Conservation (phyloP, 2,329 filamentous ascomycete species). For the Pseudogymnoascus sp. region DNA sequence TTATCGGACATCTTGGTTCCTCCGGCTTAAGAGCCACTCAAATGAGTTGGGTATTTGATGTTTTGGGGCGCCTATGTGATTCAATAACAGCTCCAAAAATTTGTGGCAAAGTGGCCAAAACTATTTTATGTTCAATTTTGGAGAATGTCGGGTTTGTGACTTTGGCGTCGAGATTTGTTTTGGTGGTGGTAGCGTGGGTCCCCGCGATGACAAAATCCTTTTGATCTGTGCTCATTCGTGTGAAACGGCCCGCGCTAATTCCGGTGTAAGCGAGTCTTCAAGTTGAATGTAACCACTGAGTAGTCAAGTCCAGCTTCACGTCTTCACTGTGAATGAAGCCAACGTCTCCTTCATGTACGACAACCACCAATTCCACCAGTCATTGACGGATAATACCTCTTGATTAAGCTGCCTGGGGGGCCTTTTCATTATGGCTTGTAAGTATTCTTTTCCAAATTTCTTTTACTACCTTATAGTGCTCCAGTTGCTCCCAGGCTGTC, state of each 20-base stretch:
- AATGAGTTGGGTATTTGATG: not conserved
- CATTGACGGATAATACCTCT: constrained; percentile 12
- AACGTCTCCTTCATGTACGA: constrained; percentile 10
- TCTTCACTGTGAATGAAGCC: not conserved
- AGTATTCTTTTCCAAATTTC: constrained; percentile 23
- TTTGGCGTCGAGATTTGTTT: constrained; percentile 10
- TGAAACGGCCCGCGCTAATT: constrained; percentile 10
- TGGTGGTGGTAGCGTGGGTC: constrained; percentile 10
- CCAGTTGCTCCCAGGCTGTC: constrained; percentile 19
- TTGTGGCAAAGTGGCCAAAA: constrained; percentile 8
- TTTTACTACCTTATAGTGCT: constrained; percentile 12
- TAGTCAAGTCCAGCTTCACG: constrained; percentile 10
- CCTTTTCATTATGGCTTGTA: constrained; percentile 32
- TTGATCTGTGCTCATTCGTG: constrained; percentile 11
- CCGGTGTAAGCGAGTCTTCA: constrained; percentile 8
- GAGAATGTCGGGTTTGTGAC: constrained; percentile 3
- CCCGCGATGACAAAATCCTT: constrained; percentile 11
- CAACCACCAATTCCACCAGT: constrained; percentile 10
- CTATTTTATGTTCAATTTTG: not conserved
- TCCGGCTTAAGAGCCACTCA: constrained; percentile 10
- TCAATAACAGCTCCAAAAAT: not conserved
- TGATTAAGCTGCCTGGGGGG: constrained; percentile 22
- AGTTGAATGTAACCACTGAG: constrained; percentile 10
- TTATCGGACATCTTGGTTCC: constrained; percentile 68
- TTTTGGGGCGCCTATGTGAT: not conserved